Base-by-base conservation (phyloP, 441 rosid species). In the Flueggea neowawraea region DNA sequence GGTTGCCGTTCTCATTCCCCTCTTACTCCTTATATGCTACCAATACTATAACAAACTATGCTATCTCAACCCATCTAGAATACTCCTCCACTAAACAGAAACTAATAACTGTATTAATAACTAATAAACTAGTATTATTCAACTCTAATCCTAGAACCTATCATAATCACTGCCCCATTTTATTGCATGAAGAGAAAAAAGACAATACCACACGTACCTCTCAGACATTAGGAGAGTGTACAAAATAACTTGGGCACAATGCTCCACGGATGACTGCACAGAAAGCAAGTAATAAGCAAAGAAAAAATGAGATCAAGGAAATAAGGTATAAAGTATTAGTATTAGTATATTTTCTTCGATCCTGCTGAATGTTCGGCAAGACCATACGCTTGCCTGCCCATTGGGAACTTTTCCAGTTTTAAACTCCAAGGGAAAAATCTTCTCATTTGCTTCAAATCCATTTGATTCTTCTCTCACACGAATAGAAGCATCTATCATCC, bases 201-300 rank as follows among this genome's bases (percentile, higher is more conserved):
- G 62, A 59, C 47, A 55, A 33, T 22, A 22, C 28, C 28, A 22
- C 32, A 63, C 74, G 68, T 59, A 92, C 99, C 97, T 88, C 71
- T 95, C 99, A 55, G 99, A 95, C 99, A 95, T 91, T 64, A 95
- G 97, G 68, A 95, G 93, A 59, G 95, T 83, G 84, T 95, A 95
- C 78, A 92, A 78, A 75, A 95, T 87, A 79, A 95, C 99, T 82
- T 95, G 99, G 53, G 97, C 99, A 71, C 80, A 51, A 71, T 95
- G 99, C 74, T 95, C 99, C 86, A 79, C 65, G 14, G 96, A 84
- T 65, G 97, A 78, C 99, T 95, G 88, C 81, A 73, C 32, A 71
- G 60, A 75, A 16, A 53, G 65, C 48, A 43, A 6, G 28, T 22
- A 22, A 22, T 22, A 22, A 22, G 28, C 28, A 2, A 22, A 22